phyloP scores from a whole-genome alignment of 495 filamentous ascomycete species.

The Lasiosphaeria ovina region DNA sequence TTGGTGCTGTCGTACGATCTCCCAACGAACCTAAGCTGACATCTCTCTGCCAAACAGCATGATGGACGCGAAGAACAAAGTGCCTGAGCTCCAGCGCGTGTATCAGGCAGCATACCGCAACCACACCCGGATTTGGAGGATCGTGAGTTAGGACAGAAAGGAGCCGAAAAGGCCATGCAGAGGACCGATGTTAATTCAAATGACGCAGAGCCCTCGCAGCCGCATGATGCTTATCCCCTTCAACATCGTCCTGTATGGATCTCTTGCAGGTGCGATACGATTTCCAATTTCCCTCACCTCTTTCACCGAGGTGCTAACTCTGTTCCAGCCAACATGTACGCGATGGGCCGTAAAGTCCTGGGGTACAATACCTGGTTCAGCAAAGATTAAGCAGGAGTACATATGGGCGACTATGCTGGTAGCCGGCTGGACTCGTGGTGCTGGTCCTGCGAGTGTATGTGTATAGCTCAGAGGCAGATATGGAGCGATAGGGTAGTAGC shows the following conservation, averaged over 20 bases:
- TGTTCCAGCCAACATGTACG: conserved; percentile 55
- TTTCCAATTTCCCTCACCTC: conserved; percentile 20
- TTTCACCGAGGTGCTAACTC: conserved; percentile 42
- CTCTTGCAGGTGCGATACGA: conserved; percentile 42
- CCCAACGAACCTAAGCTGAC: conserved; percentile 16
- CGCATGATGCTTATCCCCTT: conserved; percentile 69
- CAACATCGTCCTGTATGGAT: conserved; percentile 66
- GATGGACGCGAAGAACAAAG: conserved; percentile 81
- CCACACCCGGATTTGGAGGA: conserved; percentile 77
- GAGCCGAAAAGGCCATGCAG: background rate
- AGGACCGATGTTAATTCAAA: conserved; percentile 24
- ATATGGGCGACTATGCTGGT: too few species aligned
- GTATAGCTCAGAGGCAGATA: conserved; percentile 17
- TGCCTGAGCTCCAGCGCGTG: conserved; percentile 76
- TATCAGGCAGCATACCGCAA: conserved; percentile 74
- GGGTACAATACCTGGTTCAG: conserved; percentile 90
- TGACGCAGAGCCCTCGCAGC: conserved; percentile 59
- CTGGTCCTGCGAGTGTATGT: conserved; percentile 21
- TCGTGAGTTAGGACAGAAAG: conserved; percentile 56
- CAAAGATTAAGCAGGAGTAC: conserved; percentile 50
- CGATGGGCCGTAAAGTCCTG: conserved; percentile 53
- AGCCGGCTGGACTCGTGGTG: background rate
- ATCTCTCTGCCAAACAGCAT: conserved; percentile 44
- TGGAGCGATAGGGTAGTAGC: background rate
- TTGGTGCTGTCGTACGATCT: conserved; percentile 22